A percentile compares a stretch with the other conserved stretches of the same genome.
These are phyloP conservation scores for Baorangia bicolor DNA, from an alignment of 768 basidiomycete genomes.

Conservation along the genomic window DNA sequence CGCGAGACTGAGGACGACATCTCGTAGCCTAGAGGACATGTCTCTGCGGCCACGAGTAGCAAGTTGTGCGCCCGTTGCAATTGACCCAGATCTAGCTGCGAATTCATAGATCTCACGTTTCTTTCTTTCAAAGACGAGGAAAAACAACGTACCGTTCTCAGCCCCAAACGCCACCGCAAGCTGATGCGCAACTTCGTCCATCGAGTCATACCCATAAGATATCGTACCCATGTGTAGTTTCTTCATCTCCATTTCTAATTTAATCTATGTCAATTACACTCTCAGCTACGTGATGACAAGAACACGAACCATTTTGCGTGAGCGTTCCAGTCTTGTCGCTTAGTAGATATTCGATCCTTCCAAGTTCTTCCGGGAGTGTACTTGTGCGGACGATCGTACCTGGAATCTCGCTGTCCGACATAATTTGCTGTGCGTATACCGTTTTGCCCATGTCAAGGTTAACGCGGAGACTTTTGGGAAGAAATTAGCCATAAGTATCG, in stretches of 20 bases:
- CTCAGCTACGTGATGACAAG: background rate
- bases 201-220: conserved; percentile 95
- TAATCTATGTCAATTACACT: background rate
- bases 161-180: conserved; percentile 81
- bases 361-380: conserved; percentile 94
- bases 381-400: conserved; percentile 96
- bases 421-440: conserved; percentile 93
- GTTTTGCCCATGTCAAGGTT: conserved; percentile 99
- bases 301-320: conserved; percentile 84
- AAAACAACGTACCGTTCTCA: conserved; percentile 46
- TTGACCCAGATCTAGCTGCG: conserved; percentile 50
- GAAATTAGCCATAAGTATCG: background rate
- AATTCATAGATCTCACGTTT: conserved; percentile 6
- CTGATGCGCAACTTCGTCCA: conserved; percentile 97
- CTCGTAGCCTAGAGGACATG: conserved; percentile 90
- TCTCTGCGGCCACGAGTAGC: conserved; percentile 86
- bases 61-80: conserved; percentile 77
- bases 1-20: conserved; percentile 90
- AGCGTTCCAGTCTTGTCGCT: conserved; percentile 98
- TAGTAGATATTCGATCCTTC: conserved; percentile 90
- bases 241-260: conserved; percentile 97
- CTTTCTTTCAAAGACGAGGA: background rate
- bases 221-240: conserved; percentile 99
- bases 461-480: conserved; percentile 75
- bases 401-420: conserved; percentile 90